Evolutionary conservation across 495 filamentous ascomycete genomes (phyloP).

Genomic region (Talaromyces proteolyticus): DNA sequence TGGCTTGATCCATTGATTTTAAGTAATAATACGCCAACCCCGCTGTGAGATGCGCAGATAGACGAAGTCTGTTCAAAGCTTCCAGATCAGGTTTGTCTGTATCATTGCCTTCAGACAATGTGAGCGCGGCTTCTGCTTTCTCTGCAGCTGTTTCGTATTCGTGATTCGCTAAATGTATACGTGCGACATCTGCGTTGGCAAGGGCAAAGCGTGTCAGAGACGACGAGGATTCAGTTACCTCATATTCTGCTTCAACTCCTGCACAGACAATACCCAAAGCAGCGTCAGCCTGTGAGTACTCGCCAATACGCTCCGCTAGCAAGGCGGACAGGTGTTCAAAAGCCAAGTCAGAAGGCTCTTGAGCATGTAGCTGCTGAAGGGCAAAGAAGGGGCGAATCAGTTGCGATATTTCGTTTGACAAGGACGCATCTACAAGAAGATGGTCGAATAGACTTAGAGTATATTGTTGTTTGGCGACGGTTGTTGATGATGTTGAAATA

Average conservation of each 20-base stretch:
- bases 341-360: slow-evolving; percentile 59
- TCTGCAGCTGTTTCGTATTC: slow-evolving; percentile 62
- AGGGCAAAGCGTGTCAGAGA: slow-evolving; percentile 71
- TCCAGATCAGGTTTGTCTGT: slow-evolving; percentile 49
- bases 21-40: slow-evolving; percentile 75
- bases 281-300: slow-evolving; percentile 56
- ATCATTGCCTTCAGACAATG: slow-evolving; percentile 56
- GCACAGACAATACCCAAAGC: slow-evolving; percentile 61
- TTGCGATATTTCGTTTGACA: slow-evolving; percentile 53
- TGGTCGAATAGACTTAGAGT: slow-evolving; percentile 73
- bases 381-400: slow-evolving; percentile 80
- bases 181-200: slow-evolving; percentile 82
- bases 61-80: slow-evolving; percentile 55
- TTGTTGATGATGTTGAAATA: slow-evolving; percentile 70
- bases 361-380: slow-evolving; percentile 68
- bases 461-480: slow-evolving; percentile 69
- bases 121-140: slow-evolving; percentile 64
- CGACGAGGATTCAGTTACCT: slow-evolving; percentile 66
- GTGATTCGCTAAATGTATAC: slow-evolving; percentile 63
- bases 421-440: slow-evolving; percentile 47
- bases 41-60: slow-evolving; percentile 82
- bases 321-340: slow-evolving; percentile 75
- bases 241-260: slow-evolving; percentile 72
- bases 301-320: slow-evolving; percentile 70
- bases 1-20: slow-evolving; percentile 54